Conservation (phyloP, 768 basidiomycete species). For the Pisolithus marmoratus region DNA sequence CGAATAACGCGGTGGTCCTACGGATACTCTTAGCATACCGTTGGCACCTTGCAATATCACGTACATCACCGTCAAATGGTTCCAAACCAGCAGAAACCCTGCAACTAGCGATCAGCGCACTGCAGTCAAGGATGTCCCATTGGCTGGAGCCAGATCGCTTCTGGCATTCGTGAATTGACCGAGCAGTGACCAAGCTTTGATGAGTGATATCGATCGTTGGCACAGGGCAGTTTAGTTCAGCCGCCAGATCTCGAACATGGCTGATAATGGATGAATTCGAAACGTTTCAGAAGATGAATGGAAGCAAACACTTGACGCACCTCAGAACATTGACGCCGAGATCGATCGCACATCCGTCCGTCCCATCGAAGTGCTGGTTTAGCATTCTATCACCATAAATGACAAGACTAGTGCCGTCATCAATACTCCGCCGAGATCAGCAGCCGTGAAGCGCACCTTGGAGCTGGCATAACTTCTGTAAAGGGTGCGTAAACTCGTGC, state of each 20-base stretch:
- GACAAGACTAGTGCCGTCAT: conserved; percentile 35
- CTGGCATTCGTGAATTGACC: conserved; percentile 57
- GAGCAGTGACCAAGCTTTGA: conserved; percentile 73
- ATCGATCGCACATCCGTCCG: conserved; percentile 64
- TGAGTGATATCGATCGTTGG: conserved; percentile 67
- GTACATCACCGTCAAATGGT: conserved; percentile 33
- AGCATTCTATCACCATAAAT: conserved; percentile 61
- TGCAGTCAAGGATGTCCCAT: conserved; percentile 75
- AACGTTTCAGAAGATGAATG: not conserved
- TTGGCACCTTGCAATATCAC: not conserved
- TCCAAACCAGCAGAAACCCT: conserved; percentile 69
- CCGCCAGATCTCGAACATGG: conserved; percentile 66
- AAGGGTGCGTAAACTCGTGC: conserved; percentile 10
- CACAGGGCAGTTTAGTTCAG: conserved; percentile 64
- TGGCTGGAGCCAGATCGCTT: conserved; percentile 40
- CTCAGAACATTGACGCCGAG: conserved; percentile 80
- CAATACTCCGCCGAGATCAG: not conserved
- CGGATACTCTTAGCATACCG: too few relatives aligned
- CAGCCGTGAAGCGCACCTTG: conserved; percentile 34
- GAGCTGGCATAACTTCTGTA: conserved; percentile 64
- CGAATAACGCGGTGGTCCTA: too few relatives aligned
- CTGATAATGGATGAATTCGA: conserved; percentile 17
- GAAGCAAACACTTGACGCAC: conserved; percentile 27
- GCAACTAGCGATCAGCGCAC: conserved; percentile 69
- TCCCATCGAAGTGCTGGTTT: conserved; percentile 62